phyloP scores from a whole-genome alignment of 179 eudicot species.

The Kewa caespitosa region DNA sequence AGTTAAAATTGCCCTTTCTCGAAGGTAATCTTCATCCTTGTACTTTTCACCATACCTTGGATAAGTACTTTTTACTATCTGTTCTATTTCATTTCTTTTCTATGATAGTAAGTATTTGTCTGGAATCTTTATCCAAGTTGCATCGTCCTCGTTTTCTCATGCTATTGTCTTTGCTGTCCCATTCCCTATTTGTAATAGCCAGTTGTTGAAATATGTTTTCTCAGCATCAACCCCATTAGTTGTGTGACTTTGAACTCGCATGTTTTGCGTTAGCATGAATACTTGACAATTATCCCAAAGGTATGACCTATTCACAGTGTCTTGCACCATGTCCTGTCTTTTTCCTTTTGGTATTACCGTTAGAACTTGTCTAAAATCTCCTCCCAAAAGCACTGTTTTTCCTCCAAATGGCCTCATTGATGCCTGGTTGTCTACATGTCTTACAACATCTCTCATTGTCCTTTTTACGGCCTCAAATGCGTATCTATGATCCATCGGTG shows the following conservation, averaged over 20 bases:
- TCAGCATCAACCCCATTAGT: neutral
- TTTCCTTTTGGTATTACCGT: neutral
- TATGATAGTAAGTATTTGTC: neutral
- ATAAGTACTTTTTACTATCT: neutral
- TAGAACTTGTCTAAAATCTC: neutral
- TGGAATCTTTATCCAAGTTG: neutral
- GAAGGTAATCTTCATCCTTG: neutral
- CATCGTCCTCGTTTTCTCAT: neutral
- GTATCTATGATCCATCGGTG: slow-evolving; percentile 4
- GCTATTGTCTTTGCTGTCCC: neutral
- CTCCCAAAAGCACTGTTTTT: neutral
- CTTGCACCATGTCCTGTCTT: neutral
- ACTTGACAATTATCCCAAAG: neutral
- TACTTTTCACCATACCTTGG: neutral
- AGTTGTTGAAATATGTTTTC: neutral
- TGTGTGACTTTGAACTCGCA: neutral
- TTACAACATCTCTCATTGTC: neutral
- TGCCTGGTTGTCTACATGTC: neutral
- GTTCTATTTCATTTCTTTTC: neutral
- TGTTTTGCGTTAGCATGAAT: neutral
- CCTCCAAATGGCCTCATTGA: neutral
- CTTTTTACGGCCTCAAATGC: slow-evolving; percentile 16
- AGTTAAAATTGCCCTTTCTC: neutral
- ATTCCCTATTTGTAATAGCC: neutral
- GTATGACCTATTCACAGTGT: neutral